Evolutionary conservation across 768 basidiomycete genomes (phyloP).

Genomic region (Macrolepiota albuminosa): DNA sequence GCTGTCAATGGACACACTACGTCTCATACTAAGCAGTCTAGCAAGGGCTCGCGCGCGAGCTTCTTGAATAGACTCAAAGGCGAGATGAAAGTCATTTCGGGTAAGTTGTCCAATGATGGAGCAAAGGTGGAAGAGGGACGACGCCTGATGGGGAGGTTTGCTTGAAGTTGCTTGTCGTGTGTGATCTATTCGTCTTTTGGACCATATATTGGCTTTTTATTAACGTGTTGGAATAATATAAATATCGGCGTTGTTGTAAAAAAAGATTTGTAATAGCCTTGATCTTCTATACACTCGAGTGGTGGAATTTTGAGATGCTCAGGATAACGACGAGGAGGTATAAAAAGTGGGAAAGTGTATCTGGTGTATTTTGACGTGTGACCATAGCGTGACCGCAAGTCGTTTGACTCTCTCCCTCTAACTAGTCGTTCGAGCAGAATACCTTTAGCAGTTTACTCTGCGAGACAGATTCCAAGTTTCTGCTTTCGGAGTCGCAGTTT

Average conservation of each 20-base stretch:
- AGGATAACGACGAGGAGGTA: neutral
- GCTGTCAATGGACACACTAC: neutral
- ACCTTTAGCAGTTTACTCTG: no score
- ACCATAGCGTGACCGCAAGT: no score
- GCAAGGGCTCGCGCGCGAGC: conserved; percentile 12
- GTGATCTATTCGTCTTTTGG: neutral
- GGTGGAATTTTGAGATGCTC: neutral
- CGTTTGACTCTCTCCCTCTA: no score
- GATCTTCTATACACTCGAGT: neutral
- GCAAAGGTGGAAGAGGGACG: conserved; percentile 33
- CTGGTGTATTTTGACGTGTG: no score
- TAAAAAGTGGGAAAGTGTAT: neutral
- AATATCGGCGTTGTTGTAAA: neutral
- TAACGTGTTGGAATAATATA: neutral
- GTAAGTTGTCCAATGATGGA: conserved; percentile 31
- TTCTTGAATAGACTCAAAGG: conserved; percentile 34
- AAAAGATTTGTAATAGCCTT: no score
- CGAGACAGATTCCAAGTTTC: no score
- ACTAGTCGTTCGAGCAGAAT: no score
- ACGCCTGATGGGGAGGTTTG: conserved; percentile 26
- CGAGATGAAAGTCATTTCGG: conserved; percentile 33
- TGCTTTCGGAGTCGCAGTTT: no score
- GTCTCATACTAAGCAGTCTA: neutral
- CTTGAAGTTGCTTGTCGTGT: neutral
- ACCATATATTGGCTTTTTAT: neutral